Conservation (phyloP, 129 eudicot genomes). For the Tanacetum coccineum region DNA sequence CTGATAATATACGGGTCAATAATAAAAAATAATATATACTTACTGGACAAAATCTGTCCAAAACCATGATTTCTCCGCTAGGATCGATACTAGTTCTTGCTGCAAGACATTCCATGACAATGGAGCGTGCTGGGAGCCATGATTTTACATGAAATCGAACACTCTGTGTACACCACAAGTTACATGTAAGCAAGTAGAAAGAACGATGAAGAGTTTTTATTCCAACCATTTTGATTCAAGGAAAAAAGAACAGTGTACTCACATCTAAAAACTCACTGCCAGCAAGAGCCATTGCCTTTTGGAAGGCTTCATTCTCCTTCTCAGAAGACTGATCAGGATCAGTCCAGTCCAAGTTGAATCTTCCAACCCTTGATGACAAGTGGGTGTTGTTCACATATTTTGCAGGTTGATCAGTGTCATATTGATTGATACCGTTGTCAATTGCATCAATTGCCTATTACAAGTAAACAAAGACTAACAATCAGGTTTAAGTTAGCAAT, state of each 20-base stretch:
- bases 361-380: slow-evolving; percentile 89
- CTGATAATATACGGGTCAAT: too few relatives aligned
- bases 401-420: slow-evolving; percentile 78
- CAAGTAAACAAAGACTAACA: slow-evolving; percentile 12
- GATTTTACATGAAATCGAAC: slow-evolving; percentile 71
- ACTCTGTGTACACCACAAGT: slow-evolving; percentile 34
- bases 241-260: slow-evolving; percentile 21
- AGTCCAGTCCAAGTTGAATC: slow-evolving; percentile 76
- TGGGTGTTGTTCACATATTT: slow-evolving; percentile 80
- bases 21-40: slow-evolving; percentile 39
- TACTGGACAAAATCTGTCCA: slow-evolving; percentile 75
- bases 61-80: slow-evolving; percentile 85
- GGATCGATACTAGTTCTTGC: slow-evolving; percentile 64
- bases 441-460: slow-evolving; percentile 89
- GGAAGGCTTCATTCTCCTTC: slow-evolving; percentile 84
- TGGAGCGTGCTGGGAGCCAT: slow-evolving; percentile 91
- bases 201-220: background rate
- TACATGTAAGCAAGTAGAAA: background rate
- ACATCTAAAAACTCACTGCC: slow-evolving; percentile 89
- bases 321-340: slow-evolving; percentile 87
- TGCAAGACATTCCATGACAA: slow-evolving; percentile 72
- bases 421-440: slow-evolving; percentile 92
- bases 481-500: slow-evolving; percentile 6
- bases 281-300: slow-evolving; percentile 71
- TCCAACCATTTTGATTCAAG: background rate